Percentiles rank a stretch among this genome's conserved stretches.
Conservation (phyloP, 441 rosid species). For the Pelargonium australe region DNA sequence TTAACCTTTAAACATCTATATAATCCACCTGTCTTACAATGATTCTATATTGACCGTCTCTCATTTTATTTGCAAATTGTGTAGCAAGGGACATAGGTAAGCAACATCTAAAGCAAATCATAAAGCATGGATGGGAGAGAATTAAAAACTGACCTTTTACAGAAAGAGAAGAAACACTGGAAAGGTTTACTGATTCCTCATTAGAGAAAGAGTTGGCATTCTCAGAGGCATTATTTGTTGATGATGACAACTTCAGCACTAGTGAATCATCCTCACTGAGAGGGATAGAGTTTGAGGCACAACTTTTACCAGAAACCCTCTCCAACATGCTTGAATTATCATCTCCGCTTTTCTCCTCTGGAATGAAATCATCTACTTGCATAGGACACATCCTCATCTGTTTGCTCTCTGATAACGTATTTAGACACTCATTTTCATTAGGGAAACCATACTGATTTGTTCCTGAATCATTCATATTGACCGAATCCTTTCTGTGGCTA, state of each 20-base stretch:
- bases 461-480: background rate
- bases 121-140: slow-evolving; percentile 1
- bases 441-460: background rate
- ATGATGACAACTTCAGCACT: slow-evolving; percentile 14
- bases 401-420: slow-evolving; percentile 7
- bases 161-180: slow-evolving; percentile 19
- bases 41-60: background rate
- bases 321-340: slow-evolving; percentile 3
- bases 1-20: background rate
- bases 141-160: slow-evolving; percentile 18
- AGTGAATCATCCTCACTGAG: slow-evolving; percentile 14
- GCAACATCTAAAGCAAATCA: background rate
- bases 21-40: background rate
- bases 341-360: slow-evolving; percentile 8
- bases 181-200: slow-evolving; percentile 6
- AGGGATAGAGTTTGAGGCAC: background rate
- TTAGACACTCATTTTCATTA: background rate
- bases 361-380: slow-evolving; percentile 3
- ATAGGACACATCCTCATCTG: slow-evolving; percentile 5
- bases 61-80: background rate
- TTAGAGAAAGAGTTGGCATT: slow-evolving; percentile 9
- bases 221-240: slow-evolving; percentile 12
- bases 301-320: slow-evolving; percentile 3
- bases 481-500: background rate
- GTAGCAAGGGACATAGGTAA: background rate